A percentile compares a stretch with the other conserved stretches of the same genome.
phyloP scores from a whole-genome alignment of 2,329 filamentous ascomycete species.

The Thermothelomyces thermophilus region DNA sequence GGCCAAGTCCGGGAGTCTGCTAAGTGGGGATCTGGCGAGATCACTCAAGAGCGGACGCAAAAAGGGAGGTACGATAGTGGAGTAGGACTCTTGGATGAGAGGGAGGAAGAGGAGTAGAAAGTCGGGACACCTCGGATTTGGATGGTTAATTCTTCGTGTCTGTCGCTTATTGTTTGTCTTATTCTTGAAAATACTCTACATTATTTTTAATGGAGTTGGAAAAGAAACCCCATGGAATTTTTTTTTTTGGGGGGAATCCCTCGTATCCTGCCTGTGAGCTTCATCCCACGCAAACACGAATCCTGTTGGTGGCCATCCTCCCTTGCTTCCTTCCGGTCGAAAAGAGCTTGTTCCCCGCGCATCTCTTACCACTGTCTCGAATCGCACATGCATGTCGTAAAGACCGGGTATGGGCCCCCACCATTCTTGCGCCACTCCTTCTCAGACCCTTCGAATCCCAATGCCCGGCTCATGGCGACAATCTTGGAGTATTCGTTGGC shows the following conservation, averaged over 20 bases:
- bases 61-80: slow-evolving; percentile 49
- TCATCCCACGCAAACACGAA: no score
- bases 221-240: no score
- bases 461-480: not conserved
- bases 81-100: slow-evolving; percentile 49
- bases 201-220: no score
- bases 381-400: not conserved
- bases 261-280: no score
- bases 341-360: not conserved
- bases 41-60: slow-evolving; percentile 32
- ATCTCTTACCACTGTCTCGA: not conserved
- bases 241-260: no score
- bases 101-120: slow-evolving; percentile 39
- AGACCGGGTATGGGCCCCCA: not conserved
- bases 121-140: no score
- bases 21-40: slow-evolving; percentile 28
- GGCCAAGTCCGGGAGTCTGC: slow-evolving; percentile 18
- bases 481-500: no score
- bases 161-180: no score
- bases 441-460: not conserved
- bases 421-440: not conserved
- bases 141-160: no score
- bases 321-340: no score
- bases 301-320: no score
- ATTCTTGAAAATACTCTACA: no score